Evolutionary conservation across 2,329 filamentous ascomycete genomes (phyloP).

Genomic region (Ramularia collo-cygni): DNA sequence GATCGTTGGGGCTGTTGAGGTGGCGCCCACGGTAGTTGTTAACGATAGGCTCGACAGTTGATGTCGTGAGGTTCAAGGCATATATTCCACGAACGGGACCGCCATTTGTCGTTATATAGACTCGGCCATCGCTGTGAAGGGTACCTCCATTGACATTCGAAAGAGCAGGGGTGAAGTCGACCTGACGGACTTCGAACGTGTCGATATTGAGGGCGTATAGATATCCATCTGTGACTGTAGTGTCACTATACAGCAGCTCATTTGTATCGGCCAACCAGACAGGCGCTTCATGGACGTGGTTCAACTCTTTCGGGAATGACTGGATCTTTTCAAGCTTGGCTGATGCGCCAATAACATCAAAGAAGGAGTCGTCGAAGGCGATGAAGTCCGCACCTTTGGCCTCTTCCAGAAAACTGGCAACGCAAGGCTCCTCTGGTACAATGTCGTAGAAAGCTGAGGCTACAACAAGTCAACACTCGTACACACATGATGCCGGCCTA

Average conservation of each 20-base stretch:
- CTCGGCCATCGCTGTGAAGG: slow-evolving; percentile 15
- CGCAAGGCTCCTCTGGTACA: slow-evolving; percentile 10
- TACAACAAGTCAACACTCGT: slow-evolving; percentile 2
- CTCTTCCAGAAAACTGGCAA: slow-evolving; percentile 8
- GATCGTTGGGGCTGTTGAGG: slow-evolving; percentile 56
- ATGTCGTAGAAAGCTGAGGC: slow-evolving; percentile 16
- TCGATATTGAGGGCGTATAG: slow-evolving; percentile 22
- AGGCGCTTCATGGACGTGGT: slow-evolving; percentile 24
- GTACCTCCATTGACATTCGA: slow-evolving; percentile 23
- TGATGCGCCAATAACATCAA: slow-evolving; percentile 21
- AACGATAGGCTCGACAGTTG: slow-evolving; percentile 34
- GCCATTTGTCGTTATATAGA: slow-evolving; percentile 23
- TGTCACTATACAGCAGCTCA: slow-evolving; percentile 24
- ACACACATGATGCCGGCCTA: too few relatives aligned
- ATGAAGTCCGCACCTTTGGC: slow-evolving; percentile 21
- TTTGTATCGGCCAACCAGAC: slow-evolving; percentile 22
- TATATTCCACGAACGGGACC: slow-evolving; percentile 18
- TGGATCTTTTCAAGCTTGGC: slow-evolving; percentile 21
- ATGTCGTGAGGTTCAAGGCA: slow-evolving; percentile 14
- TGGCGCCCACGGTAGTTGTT: slow-evolving; percentile 56
- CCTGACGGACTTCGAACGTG: slow-evolving; percentile 13
- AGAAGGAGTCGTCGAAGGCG: slow-evolving; percentile 22
- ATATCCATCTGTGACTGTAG: slow-evolving; percentile 12
- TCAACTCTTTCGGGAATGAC: slow-evolving; percentile 11
- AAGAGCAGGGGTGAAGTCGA: slow-evolving; percentile 17